Percentiles rank a stretch among this genome's conserved stretches.
Evolutionary conservation across 495 filamentous ascomycete species (phyloP).

Genomic region (Cercophora samala): DNA sequence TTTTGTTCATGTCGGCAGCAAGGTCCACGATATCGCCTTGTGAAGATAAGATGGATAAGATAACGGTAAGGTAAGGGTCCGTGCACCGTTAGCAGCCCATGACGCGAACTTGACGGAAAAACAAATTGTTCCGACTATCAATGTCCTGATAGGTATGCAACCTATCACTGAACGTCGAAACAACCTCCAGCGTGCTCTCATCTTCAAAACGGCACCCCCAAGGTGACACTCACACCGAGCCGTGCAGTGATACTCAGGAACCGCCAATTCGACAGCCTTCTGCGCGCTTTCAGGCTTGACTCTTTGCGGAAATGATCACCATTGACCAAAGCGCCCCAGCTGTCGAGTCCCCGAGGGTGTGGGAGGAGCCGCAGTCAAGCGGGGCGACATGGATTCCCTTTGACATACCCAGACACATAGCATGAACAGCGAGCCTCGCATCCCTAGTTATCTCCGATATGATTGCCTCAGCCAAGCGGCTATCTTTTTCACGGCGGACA

Average conservation of each 20-base stretch:
- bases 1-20: neutral
- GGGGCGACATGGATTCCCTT: neutral
- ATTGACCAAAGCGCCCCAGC: neutral
- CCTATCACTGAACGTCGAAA: neutral
- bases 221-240: neutral
- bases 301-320: neutral
- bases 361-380: neutral
- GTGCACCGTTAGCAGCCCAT: neutral
- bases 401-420: neutral
- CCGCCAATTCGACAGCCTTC: slow-evolving; percentile 2
- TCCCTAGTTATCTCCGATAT: neutral
- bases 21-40: neutral
- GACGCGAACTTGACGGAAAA: neutral
- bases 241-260: neutral
- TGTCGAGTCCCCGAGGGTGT: neutral
- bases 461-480: neutral
- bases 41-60: neutral
- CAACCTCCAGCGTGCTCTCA: neutral
- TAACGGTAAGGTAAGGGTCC: neutral
- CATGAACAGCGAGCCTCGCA: neutral
- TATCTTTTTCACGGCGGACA: neutral
- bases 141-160: neutral
- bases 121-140: neutral
- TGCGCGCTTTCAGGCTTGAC: neutral
- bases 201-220: neutral